Base-by-base conservation (phyloP, 2,329 filamentous ascomycete species). In the Ophiocordyceps australis region DNA sequence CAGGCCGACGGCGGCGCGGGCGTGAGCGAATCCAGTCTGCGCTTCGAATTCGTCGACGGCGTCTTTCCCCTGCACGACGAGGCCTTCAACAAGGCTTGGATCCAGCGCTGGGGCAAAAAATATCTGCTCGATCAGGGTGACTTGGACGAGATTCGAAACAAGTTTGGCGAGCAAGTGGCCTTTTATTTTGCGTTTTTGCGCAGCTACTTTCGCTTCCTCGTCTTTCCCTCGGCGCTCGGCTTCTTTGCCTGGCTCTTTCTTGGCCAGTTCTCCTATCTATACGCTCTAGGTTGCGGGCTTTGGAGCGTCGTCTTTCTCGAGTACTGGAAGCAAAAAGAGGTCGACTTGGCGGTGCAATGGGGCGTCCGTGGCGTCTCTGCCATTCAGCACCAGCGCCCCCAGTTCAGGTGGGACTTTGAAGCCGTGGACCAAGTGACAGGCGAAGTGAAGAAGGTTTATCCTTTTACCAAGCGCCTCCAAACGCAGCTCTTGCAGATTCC, bases 151-250 rank as follows among this genome's bases (percentile, higher is more conserved):
- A 82, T 92, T 33, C 68, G 77, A 15, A 63, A 82, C 42, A 62
- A 73, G 35, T 82, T 83, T 46, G 81, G 81, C 25, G 76, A 86
- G 48, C 76, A 71, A 45, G 78, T 94, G 30, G 86, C 80, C 19
- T 92, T 91, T 49, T 95, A 95, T 55, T 95, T 93, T 47, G 82
- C 85, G 20, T 95, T 95, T 43, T 65, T 91, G 17, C 80, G 92
- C 43, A 76, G 76, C 18, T 95, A 95, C 52, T 91, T 92, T 44
- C 62, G 70, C 30, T 92, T 91, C 43, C 59, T 93, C 15, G 50
- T 79, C n/a, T 75, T 86, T 31, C 83, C 83, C 0, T 79, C 85
- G 1, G 71, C 60, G 5, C 73, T 89, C 38, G 86, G 86, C 4
- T 59, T 80, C 21, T 60, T 66, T 1, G 68, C 76, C 9, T 94